These are phyloP conservation scores for Pelargonium fulgidum DNA, from an alignment of 441 rosid genomes.

Conservation along the genomic window DNA sequence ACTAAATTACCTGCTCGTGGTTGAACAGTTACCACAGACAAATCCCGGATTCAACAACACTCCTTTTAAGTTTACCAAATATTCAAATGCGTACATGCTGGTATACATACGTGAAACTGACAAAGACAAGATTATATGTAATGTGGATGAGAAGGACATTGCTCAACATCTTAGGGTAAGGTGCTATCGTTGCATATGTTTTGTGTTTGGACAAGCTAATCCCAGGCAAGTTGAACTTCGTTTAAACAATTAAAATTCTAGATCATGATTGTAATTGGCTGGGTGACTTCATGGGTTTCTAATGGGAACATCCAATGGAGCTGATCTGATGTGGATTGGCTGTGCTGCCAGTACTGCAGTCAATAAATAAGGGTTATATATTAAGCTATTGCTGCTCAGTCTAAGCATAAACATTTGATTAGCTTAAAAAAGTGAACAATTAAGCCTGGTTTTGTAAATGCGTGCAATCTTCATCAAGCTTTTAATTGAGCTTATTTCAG, in stretches of 20 bases:
- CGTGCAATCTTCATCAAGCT: conserved; percentile 6
- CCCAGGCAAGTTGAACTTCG: not conserved
- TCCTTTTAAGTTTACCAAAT: conserved; percentile 86
- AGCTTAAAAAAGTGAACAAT: conserved; percentile 12
- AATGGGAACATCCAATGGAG: conserved; percentile 1
- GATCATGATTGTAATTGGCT: conserved; percentile 10
- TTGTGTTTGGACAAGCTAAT: conserved; percentile 3
- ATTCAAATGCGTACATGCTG: conserved; percentile 96
- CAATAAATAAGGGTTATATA: conserved; percentile 1
- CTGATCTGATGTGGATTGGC: conserved; percentile 17
- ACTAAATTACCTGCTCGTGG: conserved; percentile 10
- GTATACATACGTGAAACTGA: conserved; percentile 95
- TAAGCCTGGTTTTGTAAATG: conserved; percentile 7
- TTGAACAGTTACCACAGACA: conserved; percentile 68
- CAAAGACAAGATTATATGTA: conserved; percentile 86
- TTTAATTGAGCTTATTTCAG: conserved; percentile 10
- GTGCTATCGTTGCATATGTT: conserved; percentile 18
- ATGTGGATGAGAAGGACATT: conserved; percentile 92
- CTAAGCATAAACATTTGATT: conserved; percentile 17
- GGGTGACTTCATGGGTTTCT: conserved; percentile 3
- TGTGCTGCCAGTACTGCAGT: conserved; percentile 1
- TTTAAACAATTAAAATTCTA: conserved; percentile 13
- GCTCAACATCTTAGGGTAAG: conserved; percentile 90
- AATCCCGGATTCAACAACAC: conserved; percentile 87
- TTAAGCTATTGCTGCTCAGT: conserved; percentile 11